Evolutionary conservation across 2,329 filamentous ascomycete species (phyloP), one percentile per base, ranked within the genome.

Genomic region (Penicillium sumatraense): DNA sequence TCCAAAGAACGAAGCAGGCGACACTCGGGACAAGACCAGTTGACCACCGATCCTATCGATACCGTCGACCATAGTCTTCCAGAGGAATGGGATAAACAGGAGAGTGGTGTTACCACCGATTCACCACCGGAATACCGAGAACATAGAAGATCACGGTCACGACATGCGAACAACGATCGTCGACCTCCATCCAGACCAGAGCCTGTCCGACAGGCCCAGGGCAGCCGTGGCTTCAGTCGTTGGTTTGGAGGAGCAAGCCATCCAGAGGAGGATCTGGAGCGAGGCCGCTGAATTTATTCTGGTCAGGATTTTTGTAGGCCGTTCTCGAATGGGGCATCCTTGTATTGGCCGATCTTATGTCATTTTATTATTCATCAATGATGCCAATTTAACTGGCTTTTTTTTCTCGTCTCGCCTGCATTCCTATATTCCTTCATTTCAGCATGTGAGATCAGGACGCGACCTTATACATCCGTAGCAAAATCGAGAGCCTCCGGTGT

Each of bases 401-500:
- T 41, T 29, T 21, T 46, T 18, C 20, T n/a, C n/a, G n/a, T n/a
- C 4, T 26, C 23, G n/a, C 14, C 42, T 46, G n/a, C n/a, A 4
- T 31, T 49, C 35, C 38, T 20, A 49, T 46, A 40, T 48, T 11
- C 47, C n/a, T 54, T 58, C 44, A 53, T 51, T 68, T 58, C 10
- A 68, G 45, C 53, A 67, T 41, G 50, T 60, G 42, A 59, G 42
- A 45, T 64, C 67, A 31, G 70, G 71, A 13, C 71, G 66, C 52
- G 76, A 78, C 54, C 78, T 74, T 51, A 68, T 64, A 56, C 78
- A 80, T 31, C 75, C 77, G 61, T 79, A 80, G 61, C 78, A 80
- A 46, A 75, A 69, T 42, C 58, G 53, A 56, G 60, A 54, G 24
- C 49, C 53, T 52, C 88, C 70, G 83, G 83, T 77, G 78, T 88